These are phyloP conservation scores for Chondrus crispus DNA, from an alignment of 23 red algal species.

Conservation along the genomic window DNA sequence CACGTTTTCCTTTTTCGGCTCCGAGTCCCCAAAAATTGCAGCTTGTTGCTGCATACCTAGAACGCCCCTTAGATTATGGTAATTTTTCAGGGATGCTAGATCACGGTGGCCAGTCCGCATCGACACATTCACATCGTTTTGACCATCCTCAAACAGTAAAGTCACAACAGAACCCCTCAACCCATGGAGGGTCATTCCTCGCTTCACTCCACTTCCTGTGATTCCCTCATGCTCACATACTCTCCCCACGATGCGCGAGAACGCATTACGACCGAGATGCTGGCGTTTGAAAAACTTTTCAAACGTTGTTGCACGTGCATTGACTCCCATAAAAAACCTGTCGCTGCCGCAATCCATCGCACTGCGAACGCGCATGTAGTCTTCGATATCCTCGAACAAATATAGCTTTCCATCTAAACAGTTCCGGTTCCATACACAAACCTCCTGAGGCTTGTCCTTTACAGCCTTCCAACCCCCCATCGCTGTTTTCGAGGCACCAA, in stretches of 20 bases:
- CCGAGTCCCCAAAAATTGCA: not conserved
- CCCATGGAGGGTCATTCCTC: not conserved
- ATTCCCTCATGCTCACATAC: not conserved
- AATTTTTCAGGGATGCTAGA: not conserved
- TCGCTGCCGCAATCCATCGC: not conserved
- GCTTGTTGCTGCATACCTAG: not conserved
- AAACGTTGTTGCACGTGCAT: not conserved
- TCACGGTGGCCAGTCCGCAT: not conserved
- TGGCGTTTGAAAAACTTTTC: not conserved
- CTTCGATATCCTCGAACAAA: not conserved
- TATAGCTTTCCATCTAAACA: not conserved
- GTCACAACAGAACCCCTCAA: not conserved
- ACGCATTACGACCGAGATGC: not conserved
- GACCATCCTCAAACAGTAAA: not conserved
- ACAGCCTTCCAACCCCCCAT: not conserved
- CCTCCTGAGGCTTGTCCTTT: not conserved
- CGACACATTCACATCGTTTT: not conserved
- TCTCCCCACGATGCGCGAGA: not conserved
- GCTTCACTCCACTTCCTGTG: not conserved
- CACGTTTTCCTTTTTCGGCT: no score
- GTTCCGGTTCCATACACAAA: not conserved
- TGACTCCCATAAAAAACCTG: not conserved
- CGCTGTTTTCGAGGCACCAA: not conserved
- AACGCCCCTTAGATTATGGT: not conserved
- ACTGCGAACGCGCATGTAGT: not conserved